A percentile compares a stretch with the other conserved stretches of the same genome.
Evolutionary conservation across 1,139 yeast species (phyloP).

Genomic region (Geotrichum citri-aurantii): DNA sequence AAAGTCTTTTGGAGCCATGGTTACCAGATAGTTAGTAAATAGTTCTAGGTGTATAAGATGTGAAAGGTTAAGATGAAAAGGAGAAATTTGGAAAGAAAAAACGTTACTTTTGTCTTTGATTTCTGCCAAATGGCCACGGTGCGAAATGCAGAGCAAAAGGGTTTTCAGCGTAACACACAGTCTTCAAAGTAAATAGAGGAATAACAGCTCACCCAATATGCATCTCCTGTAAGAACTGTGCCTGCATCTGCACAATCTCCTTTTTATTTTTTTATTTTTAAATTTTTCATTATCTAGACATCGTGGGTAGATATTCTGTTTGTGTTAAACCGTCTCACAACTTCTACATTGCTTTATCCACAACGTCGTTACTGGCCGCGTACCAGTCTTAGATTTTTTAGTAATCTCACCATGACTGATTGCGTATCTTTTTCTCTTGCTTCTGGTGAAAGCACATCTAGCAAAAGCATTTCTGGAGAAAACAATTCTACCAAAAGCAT

Average conservation of each 20-base stretch:
- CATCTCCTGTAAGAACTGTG: neutral
- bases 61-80: neutral
- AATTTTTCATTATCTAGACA: no score
- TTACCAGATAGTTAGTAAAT: neutral
- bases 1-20: constrained; percentile 6
- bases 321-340: no score
- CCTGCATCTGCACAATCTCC: neutral
- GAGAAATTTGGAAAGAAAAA: neutral
- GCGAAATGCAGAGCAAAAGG: neutral
- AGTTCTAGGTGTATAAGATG: neutral
- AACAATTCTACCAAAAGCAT: no score
- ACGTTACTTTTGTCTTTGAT: neutral
- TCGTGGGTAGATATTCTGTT: no score
- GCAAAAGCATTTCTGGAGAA: neutral
- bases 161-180: neutral
- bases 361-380: neutral
- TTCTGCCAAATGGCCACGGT: neutral
- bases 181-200: neutral
- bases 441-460: neutral
- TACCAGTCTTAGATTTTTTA: neutral
- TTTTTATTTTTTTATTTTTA: no score
- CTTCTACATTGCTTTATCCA: no score
- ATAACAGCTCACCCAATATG: neutral
- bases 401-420: neutral
- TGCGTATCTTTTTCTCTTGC: neutral